Base-by-base conservation (phyloP, 2,329 filamentous ascomycete species). In the Torrubiella hemipterigena region DNA sequence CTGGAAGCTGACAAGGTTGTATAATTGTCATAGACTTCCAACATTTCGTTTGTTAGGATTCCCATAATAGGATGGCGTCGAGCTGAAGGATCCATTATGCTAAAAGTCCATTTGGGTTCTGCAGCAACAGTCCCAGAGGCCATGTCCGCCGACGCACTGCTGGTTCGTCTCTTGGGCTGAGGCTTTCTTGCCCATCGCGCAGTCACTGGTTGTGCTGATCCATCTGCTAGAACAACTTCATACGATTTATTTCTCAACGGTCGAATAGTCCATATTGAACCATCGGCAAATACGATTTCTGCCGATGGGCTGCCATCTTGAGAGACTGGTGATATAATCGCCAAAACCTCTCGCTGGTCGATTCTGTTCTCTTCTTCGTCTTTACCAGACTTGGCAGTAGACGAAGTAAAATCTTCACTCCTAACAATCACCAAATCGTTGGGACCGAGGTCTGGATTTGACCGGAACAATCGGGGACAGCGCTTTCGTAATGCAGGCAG, bases 11-110 rank as follows among this genome's bases (percentile, higher is more conserved):
- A 66, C 17, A 75, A 58, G 1, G 69, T 66, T 5, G 63, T 70
- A 49, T 84, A 87, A 3, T 62, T 65, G 41, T 87, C 77, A 37
- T 75, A 70, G 29, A 89, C 69, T 30, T 83, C 75, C 18, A 89
- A 67, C 10, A 66, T 70, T 5, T 65, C 63, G 10, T 66, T 65
- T 4, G 70, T 77, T 27, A 89, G 61, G 3, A 67, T 73, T 1
- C 79, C 82, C 55, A 87, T 69, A 45, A 87, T 72, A 5, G 83
- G 81, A 47, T 89, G 82, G 10, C 77, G 72, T 20, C 79, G 65
- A 7, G 69, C 72, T 28, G 69, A 67, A 0, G 80, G 72, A 42
- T 81, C 73, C 44, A 89, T 76, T 38, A 84, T 73, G 56, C 79
- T 85, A 49, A 89, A 89, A 7, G 74, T 83, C 58, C 77, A 87